Evolutionary conservation across 768 basidiomycete genomes (phyloP).

Genomic region (Hygrophoropsis aurantiaca): DNA sequence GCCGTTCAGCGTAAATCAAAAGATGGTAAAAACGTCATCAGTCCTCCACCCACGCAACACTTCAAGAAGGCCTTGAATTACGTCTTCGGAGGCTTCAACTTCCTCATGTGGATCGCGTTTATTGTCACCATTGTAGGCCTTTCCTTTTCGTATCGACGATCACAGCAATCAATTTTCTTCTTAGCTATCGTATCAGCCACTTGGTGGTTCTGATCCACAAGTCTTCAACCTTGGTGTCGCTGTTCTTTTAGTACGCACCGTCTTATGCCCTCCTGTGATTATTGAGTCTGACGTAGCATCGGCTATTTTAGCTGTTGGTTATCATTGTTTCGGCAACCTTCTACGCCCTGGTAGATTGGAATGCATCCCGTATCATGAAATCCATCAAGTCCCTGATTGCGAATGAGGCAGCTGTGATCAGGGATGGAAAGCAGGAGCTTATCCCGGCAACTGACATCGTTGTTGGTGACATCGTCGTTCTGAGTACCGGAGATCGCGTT

Average conservation of each 20-base stretch:
- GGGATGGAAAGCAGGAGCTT: constrained; percentile 42
- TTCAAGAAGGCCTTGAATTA: constrained; percentile 47
- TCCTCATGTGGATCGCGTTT: neutral
- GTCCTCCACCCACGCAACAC: constrained; percentile 45
- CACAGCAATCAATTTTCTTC: constrained; percentile 1
- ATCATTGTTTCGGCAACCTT: constrained; percentile 45
- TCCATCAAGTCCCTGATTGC: constrained; percentile 41
- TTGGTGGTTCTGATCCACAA: constrained; percentile 53
- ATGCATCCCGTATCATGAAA: constrained; percentile 40
- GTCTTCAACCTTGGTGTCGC: constrained; percentile 55
- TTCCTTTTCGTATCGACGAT: constrained; percentile 59
- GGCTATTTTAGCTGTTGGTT: constrained; percentile 47
- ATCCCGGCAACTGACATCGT: constrained; percentile 63
- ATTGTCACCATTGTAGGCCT: constrained; percentile 29
- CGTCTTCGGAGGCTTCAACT: constrained; percentile 41
- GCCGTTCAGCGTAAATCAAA: constrained; percentile 44
- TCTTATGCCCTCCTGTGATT: neutral
- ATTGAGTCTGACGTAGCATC: constrained; percentile 51
- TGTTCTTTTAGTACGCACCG: neutral
- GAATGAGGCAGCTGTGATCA: constrained; percentile 44
- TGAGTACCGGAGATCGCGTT: constrained; percentile 65
- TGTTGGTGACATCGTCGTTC: constrained; percentile 63
- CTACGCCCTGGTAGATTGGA: constrained; percentile 11
- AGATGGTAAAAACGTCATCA: constrained; percentile 51
- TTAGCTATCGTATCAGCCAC: constrained; percentile 30